Evolutionary conservation across 352 stramenopile species (phyloP), one percentile per base, ranked within the genome.

Genomic region (Phytophthora parvispora): DNA sequence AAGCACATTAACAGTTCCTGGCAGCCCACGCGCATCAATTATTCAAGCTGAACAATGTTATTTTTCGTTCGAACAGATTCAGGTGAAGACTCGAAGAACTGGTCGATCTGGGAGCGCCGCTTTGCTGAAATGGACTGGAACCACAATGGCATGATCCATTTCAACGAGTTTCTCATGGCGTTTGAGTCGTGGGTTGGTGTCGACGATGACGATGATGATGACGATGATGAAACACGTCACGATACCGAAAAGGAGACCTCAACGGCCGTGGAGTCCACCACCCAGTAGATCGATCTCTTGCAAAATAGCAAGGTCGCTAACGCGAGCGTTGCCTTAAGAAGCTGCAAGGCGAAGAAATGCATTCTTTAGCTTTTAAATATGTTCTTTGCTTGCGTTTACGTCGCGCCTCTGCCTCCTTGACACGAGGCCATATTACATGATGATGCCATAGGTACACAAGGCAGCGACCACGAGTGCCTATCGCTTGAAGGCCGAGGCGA

Each of bases 81-180:
- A 0, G 67, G 69, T n/a, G 76, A 84, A 29, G 57, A 69, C 49
- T 80, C 79, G 36, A 87, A 86, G 32, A 91, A 88, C 51, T 56
- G 75, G 28, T 77, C 77, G 34, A 91, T 93, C 38, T 91, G 78
- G 78, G 83, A 93, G 49, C 81, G 71, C 29, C 87, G 87, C n/a
- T 96, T 91, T 58, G 81, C 77, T 43, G 87, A 96, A 55, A 93
- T 96, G 81, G 89, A 96, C 62, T 94, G 87, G 83, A 86, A 95
- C 55, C 67, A 92, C 59, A 86, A 94, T 63, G 87, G 89, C 38
- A 81, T 75, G 34, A 94, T 95, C 60, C 86, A 93, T 24, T 95
- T 94, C 67, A 93, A 93, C 54, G 87, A 96, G 67, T 96, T 96
- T 55, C 75, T 96, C 36, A 84, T 92, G 72, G 86, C 89, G 18